phyloP scores from a whole-genome alignment of 257 asterid genomes.

The Ajuga chamaepitys region DNA sequence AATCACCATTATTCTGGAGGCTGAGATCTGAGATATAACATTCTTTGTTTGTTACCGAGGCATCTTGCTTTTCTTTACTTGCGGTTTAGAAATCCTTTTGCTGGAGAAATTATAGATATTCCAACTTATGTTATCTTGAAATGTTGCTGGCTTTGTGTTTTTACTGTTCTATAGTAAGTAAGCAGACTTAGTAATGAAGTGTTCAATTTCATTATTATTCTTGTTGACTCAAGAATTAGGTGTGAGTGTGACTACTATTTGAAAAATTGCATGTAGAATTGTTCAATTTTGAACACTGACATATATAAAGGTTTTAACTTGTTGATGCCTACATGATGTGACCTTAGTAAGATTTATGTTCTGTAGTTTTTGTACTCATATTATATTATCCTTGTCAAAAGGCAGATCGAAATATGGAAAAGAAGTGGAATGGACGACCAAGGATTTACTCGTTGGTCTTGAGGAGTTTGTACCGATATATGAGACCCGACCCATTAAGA shows the following conservation, averaged over 20 bases:
- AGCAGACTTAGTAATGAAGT: neutral
- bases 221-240: neutral
- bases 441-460: constrained; percentile 74
- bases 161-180: neutral
- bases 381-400: constrained; percentile 78
- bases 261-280: neutral
- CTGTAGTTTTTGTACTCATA: constrained; percentile 25
- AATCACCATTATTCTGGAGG: neutral
- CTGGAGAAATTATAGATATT: neutral
- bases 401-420: constrained; percentile 99
- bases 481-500: constrained; percentile 82
- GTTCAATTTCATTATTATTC: neutral
- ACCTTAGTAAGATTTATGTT: neutral
- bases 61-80: neutral
- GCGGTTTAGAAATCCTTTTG: constrained; percentile 4
- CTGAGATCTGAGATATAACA: constrained; percentile 12
- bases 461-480: constrained; percentile 93
- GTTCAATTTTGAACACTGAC: neutral
- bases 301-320: neutral
- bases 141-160: neutral
- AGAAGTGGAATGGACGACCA: constrained; percentile 82
- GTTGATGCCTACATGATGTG: neutral
- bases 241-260: neutral
- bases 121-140: neutral
- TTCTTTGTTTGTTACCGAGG: constrained; percentile 11